A percentile compares a stretch with the other conserved stretches of the same genome.
Conservation (phyloP, 1,284 basidiomycete species). For the Rugosomyces carneus region DNA sequence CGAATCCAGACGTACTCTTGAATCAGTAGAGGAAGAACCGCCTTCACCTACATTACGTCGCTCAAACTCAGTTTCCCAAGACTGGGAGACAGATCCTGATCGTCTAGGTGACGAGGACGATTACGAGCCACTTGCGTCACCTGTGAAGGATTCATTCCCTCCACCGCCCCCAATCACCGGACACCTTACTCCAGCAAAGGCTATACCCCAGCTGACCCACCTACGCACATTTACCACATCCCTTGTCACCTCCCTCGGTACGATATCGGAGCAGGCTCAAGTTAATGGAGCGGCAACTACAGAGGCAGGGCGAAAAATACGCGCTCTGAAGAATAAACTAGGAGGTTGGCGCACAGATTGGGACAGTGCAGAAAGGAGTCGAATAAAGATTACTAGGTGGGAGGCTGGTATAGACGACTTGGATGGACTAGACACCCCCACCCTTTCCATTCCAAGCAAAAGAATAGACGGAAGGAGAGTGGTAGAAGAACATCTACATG, state of each 20-base stretch:
- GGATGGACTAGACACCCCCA: constrained; percentile 24
- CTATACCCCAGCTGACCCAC: constrained; percentile 58
- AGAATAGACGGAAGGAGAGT: constrained; percentile 59
- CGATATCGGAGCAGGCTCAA: constrained; percentile 80
- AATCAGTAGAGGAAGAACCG: constrained; percentile 43
- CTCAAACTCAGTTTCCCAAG: constrained; percentile 30
- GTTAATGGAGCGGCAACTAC: constrained; percentile 77
- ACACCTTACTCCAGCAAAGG: constrained; percentile 46
- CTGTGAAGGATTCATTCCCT: constrained; percentile 47
- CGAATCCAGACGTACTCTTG: constrained; percentile 26
- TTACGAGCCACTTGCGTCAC: constrained; percentile 32
- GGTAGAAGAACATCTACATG: constrained; percentile 68
- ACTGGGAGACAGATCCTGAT: constrained; percentile 61
- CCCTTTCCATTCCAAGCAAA: constrained; percentile 26
- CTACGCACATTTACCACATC: constrained; percentile 67
- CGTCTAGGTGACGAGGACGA: constrained; percentile 41
- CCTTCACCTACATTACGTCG: constrained; percentile 21
- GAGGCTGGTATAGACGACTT: constrained; percentile 47
- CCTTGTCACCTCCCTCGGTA: constrained; percentile 64
- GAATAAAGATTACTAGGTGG: constrained; percentile 69
- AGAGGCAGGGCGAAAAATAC: constrained; percentile 76
- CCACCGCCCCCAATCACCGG: constrained; percentile 39
- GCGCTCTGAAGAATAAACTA: constrained; percentile 74
- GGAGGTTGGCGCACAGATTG: constrained; percentile 72
- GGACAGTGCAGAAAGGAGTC: constrained; percentile 75